phyloP scores from a whole-genome alignment of 768 basidiomycete genomes.

The Collybia sordida region DNA sequence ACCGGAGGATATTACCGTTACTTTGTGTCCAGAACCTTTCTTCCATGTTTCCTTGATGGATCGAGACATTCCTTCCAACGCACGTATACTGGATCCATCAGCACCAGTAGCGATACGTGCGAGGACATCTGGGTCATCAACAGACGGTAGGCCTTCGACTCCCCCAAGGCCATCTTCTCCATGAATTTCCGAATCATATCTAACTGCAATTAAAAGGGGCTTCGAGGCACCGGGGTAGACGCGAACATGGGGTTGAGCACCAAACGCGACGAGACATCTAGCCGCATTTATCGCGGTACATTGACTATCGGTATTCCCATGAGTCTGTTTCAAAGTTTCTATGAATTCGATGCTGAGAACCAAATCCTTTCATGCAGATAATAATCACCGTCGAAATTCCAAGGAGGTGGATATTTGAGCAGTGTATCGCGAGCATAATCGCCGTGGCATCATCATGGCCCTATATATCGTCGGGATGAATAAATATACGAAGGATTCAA shows the following conservation, averaged over 20 bases:
- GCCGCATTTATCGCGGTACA: conserved; percentile 74
- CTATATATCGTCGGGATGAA: conserved; percentile 30
- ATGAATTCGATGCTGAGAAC: not conserved
- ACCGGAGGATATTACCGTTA: conserved; percentile 73
- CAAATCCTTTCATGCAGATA: not conserved
- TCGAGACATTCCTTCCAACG: conserved; percentile 68
- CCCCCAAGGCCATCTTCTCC: conserved; percentile 83
- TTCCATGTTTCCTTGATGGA: conserved; percentile 58
- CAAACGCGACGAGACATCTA: conserved; percentile 74
- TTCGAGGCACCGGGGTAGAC: conserved; percentile 70
- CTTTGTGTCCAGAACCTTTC: conserved; percentile 55
- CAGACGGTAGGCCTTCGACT: conserved; percentile 69
- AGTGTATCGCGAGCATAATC: conserved; percentile 73
- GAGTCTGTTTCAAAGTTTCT: conserved; percentile 47
- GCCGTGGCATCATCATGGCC: conserved; percentile 91
- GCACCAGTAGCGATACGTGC: conserved; percentile 44
- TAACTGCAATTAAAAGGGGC: conserved; percentile 63
- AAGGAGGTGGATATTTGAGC: conserved; percentile 62
- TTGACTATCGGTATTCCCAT: conserved; percentile 72
- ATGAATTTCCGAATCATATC: conserved; percentile 77
- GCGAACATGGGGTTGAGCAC: conserved; percentile 52
- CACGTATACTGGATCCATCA: conserved; percentile 44
- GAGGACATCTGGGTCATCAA: conserved; percentile 46
- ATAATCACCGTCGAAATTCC: conserved; percentile 80
- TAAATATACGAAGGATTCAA: not conserved